Conservation (phyloP, 2,329 filamentous ascomycete genomes). For the Calonectria leucothoes region DNA sequence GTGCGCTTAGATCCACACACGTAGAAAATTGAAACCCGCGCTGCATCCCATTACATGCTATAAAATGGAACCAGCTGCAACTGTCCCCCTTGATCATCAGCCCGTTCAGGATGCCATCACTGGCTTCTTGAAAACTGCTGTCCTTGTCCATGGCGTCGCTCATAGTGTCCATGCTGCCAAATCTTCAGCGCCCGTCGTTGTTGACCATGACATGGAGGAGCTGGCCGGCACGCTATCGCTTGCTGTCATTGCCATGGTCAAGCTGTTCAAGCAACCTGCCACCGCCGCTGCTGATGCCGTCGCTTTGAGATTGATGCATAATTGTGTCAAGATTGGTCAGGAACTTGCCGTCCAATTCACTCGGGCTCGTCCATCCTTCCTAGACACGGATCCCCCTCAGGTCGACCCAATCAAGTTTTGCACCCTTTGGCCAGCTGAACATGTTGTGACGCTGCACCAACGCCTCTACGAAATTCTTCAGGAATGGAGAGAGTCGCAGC, state of each 20-base stretch:
- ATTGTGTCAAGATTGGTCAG: conserved; percentile 40
- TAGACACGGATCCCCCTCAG: neutral
- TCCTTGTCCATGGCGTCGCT: conserved; percentile 22
- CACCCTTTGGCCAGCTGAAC: conserved; percentile 30
- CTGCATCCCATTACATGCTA: conserved; percentile 45
- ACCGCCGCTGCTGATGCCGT: neutral
- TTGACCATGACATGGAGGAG: conserved; percentile 14
- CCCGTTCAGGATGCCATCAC: conserved; percentile 21
- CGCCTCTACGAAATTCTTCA: neutral
- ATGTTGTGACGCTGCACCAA: neutral
- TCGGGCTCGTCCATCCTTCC: conserved; percentile 7
- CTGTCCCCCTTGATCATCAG: neutral
- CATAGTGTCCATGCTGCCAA: conserved; percentile 16
- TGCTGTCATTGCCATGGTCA: conserved; percentile 16
- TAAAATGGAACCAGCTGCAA: conserved; percentile 45
- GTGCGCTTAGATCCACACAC: neutral
- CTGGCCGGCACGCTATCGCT: conserved; percentile 11
- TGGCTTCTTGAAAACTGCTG: conserved; percentile 31
- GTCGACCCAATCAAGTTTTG: conserved; percentile 22
- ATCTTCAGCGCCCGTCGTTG: neutral
- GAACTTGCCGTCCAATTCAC: conserved; percentile 39
- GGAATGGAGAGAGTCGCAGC: neutral
- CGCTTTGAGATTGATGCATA: neutral
- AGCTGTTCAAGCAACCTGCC: conserved; percentile 4
- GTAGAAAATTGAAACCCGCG: conserved; percentile 26